Percentiles rank a stretch among this genome's conserved stretches.
phyloP scores from a whole-genome alignment of 257 asterid genomes.

The Gentiana macrophylla region DNA sequence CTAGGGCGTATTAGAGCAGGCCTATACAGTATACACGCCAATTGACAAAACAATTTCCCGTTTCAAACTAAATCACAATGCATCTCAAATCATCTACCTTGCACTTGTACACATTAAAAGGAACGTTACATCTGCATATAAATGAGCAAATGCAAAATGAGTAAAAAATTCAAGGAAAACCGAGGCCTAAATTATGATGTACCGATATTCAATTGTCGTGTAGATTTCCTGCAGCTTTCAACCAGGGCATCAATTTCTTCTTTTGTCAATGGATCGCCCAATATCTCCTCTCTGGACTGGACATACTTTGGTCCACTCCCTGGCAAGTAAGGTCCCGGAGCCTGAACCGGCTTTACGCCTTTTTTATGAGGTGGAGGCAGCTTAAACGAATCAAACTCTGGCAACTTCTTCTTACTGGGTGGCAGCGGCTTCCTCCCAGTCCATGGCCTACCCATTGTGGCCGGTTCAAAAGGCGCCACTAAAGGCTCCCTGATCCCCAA shows the following conservation, averaged over 20 bases:
- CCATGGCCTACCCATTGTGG: constrained; percentile 80
- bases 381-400: constrained; percentile 78
- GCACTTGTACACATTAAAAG: neutral
- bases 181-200: constrained; percentile 4
- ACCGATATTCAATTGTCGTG: constrained; percentile 81
- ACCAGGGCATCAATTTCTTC: constrained; percentile 59
- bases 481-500: constrained; percentile 69
- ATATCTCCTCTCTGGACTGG: constrained; percentile 52
- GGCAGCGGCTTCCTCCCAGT: constrained; percentile 73
- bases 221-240: constrained; percentile 35
- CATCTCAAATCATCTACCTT: neutral
- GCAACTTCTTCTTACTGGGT: constrained; percentile 67
- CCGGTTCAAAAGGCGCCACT: constrained; percentile 81
- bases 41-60: neutral
- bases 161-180: neutral
- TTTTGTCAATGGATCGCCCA: constrained; percentile 72
- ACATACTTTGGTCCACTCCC: constrained; percentile 83
- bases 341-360: constrained; percentile 92
- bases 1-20: neutral
- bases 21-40: neutral
- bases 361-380: constrained; percentile 76
- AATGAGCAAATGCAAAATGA: neutral
- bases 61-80: neutral
- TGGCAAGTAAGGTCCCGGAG: constrained; percentile 82
- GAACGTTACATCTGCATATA: neutral